Base-by-base conservation (phyloP, 495 filamentous ascomycete genomes). In the Podospora conica region DNA sequence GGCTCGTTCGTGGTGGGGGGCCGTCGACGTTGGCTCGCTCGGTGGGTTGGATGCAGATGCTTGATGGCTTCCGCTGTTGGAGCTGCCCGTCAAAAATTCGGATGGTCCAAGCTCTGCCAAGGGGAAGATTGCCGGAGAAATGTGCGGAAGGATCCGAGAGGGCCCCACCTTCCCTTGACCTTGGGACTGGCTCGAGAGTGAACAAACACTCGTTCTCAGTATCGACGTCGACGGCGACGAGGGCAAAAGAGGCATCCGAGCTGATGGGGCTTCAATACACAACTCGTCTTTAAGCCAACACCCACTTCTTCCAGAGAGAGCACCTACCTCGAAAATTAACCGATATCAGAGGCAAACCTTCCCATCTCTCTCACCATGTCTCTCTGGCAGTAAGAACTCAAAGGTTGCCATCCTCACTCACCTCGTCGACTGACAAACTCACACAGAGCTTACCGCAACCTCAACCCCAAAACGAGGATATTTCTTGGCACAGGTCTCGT, bases 401-500 rank as follows among this genome's bases (percentile, higher is more conserved):
- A 27, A 11, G 33, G 7, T 2, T 25, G 20, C 48, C 28, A 24
- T 23, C 40, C 53, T 59, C 58, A 48, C 21, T 24, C 23, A 18
- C 20, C 24, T 40, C 3, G 12, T 20, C 20, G 29, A 58, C 48
- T 57, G 27, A 61, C 48, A 33, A 28, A 6, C 28, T 5, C 7
- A 12, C 8, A 58, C 63, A 65, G 58, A 66, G 24, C 68, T 65
- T 82, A 78, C 68, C 74, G 67, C 55, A 75, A 74, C 62, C 76
- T 83, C 22, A 71, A 77, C 11, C 70, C 75, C 18, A 75, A 69
- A 58, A 61, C 75, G 53, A 76, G 74, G 60, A 60, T 78, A 27
- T 76, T 71, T 55, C 68, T 82, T 58, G 80, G 81, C 55, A 67
- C 73, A n/a, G 76, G 75, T 58, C 65, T 83, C 55, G 54, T 82